Evolutionary conservation across 768 basidiomycete genomes (phyloP).

Genomic region (Nidularia pulvinata): DNA sequence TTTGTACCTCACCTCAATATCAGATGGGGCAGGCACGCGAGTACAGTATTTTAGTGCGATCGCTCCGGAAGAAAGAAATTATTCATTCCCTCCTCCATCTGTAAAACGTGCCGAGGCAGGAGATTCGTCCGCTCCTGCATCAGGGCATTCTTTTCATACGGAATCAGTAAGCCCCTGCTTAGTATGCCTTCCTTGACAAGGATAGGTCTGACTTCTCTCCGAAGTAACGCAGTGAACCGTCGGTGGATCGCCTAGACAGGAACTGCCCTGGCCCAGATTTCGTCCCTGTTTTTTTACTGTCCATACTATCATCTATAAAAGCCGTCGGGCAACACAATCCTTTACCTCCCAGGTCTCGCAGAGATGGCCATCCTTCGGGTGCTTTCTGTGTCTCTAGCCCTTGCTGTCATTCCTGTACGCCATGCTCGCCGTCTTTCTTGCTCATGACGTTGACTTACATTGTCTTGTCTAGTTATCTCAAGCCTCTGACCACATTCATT

Average conservation of each 20-base stretch:
- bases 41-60: conserved; percentile 9
- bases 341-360: conserved; percentile 7
- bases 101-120: conserved; percentile 3
- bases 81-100: conserved; percentile 12
- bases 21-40: conserved; percentile 6
- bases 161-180: conserved; percentile 15
- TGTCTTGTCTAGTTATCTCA: conserved; percentile 15
- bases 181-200: conserved; percentile 14
- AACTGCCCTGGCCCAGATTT: conserved; percentile 23
- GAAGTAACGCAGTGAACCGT: conserved; percentile 11
- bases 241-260: conserved; percentile 17
- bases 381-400: conserved; percentile 27
- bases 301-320: conserved; percentile 21
- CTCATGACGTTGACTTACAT: conserved; percentile 3
- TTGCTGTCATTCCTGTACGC: conserved; percentile 37
- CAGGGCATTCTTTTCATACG: conserved; percentile 9
- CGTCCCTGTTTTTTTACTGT: conserved; percentile 7
- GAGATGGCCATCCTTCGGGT: conserved; percentile 29
- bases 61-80: conserved; percentile 3
- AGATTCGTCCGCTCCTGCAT: conserved; percentile 3
- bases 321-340: conserved; percentile 7
- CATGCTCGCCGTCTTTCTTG: conserved; percentile 1
- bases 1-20: conserved; percentile 5
- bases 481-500: conserved; percentile 22
- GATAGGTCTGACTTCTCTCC: conserved; percentile 12